These are phyloP conservation scores for Vigna hirtella DNA, from an alignment of 306 rosid species.

Conservation along the genomic window DNA sequence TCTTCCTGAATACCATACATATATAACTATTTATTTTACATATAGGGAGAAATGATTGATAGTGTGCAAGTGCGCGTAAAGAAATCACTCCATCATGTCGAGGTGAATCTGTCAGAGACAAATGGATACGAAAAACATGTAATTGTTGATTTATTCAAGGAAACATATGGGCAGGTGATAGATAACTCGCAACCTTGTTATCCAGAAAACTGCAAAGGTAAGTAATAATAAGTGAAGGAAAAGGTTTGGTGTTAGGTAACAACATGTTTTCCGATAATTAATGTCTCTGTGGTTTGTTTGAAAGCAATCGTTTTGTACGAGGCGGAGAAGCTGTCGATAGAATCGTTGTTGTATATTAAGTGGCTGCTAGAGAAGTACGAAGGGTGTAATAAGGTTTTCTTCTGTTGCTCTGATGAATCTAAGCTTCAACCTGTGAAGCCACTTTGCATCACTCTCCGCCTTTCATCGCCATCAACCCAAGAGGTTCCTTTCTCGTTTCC, in stretches of 20 bases:
- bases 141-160: constrained; percentile 73
- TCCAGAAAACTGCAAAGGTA: constrained; percentile 72
- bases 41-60: constrained; percentile 68
- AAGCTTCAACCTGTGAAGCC: constrained; percentile 69
- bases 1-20: too few relatives aligned
- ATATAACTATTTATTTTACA: too few relatives aligned
- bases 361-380: constrained; percentile 79
- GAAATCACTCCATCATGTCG: constrained; percentile 68
- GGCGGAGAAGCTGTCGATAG: constrained; percentile 74
- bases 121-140: constrained; percentile 82
- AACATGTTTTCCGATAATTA: too few relatives aligned
- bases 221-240: too few relatives aligned
- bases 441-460: constrained; percentile 66
- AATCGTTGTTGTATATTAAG: constrained; percentile 68
- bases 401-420: constrained; percentile 83
- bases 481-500: constrained; percentile 55
- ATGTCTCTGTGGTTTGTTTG: not conserved
- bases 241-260: too few relatives aligned
- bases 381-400: constrained; percentile 76
- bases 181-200: constrained; percentile 52
- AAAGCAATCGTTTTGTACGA: constrained; percentile 74
- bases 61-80: constrained; percentile 61
- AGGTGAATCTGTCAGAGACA: constrained; percentile 75
- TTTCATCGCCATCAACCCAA: constrained; percentile 66
- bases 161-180: constrained; percentile 47